These are phyloP conservation scores for Suillus occidentalis DNA, from an alignment of 768 basidiomycete species.

Conservation along the genomic window DNA sequence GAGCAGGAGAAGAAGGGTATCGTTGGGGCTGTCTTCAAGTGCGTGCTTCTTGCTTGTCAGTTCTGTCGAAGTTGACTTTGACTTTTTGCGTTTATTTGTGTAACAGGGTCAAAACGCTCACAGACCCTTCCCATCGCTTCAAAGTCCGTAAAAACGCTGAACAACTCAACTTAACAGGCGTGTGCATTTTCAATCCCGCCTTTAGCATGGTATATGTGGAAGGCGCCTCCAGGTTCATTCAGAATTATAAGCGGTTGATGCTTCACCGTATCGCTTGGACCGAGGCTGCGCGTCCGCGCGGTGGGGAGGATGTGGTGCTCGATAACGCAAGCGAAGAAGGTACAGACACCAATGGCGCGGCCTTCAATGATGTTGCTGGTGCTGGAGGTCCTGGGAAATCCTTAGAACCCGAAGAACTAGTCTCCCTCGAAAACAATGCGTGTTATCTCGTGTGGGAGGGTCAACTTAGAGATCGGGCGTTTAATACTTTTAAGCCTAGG, in stretches of 20 bases:
- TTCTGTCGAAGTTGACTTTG: not conserved
- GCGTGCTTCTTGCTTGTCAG: constrained; percentile 24
- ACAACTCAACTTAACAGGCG: constrained; percentile 81
- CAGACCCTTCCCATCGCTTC: constrained; percentile 92
- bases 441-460: constrained; percentile 96
- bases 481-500: constrained; percentile 77
- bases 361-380: constrained; percentile 26
- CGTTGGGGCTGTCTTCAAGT: constrained; percentile 90
- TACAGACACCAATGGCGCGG: constrained; percentile 25
- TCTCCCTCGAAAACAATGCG: constrained; percentile 79
- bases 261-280: constrained; percentile 90
- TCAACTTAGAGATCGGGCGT: constrained; percentile 76
- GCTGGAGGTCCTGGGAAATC: constrained; percentile 30
- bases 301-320: constrained; percentile 68
- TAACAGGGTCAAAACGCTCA: constrained; percentile 76
- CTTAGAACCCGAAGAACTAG: constrained; percentile 23
- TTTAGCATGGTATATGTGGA: constrained; percentile 95
- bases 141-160: constrained; percentile 98
- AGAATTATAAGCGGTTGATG: constrained; percentile 87
- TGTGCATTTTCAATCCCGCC: constrained; percentile 86
- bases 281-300: constrained; percentile 79
- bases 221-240: constrained; percentile 82
- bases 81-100: not conserved
- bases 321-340: constrained; percentile 50
- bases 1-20: constrained; percentile 88